A percentile compares a stretch with the other conserved stretches of the same genome.
phyloP scores from a whole-genome alignment of 1,284 basidiomycete genomes.

The Cutaneotrichosporon dermatis region DNA sequence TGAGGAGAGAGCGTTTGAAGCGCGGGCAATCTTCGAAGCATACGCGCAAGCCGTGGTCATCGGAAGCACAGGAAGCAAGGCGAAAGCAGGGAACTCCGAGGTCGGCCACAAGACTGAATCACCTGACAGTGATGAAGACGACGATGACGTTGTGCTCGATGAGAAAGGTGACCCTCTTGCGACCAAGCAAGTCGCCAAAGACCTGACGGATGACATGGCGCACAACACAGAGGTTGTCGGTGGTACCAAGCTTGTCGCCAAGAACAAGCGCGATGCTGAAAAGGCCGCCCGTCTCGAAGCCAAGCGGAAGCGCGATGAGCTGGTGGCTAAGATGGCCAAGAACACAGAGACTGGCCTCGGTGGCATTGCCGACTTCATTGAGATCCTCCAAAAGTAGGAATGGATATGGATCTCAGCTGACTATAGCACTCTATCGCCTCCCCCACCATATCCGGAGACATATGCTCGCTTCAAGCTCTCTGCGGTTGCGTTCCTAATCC shows the following conservation, averaged over 20 bases:
- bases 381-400: constrained; percentile 48
- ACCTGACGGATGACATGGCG: neutral
- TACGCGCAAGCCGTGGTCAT: constrained; percentile 42
- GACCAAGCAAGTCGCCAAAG: neutral
- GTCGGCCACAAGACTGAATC: constrained; percentile 1
- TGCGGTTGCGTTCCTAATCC: constrained; percentile 41
- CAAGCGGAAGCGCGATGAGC: constrained; percentile 48
- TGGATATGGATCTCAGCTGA: neutral
- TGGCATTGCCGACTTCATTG: constrained; percentile 46
- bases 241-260: neutral
- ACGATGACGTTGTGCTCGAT: constrained; percentile 9
- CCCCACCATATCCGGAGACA: constrained; percentile 43
- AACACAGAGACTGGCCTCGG: constrained; percentile 46
- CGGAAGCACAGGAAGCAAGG: constrained; percentile 23
- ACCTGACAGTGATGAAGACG: neutral
- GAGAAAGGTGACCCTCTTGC: constrained; percentile 5
- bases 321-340: constrained; percentile 48
- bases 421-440: constrained; percentile 47
- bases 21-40: constrained; percentile 44
- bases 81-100: constrained; percentile 30
- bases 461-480: constrained; percentile 49
- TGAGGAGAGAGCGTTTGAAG: constrained; percentile 51
- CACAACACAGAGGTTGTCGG: neutral
- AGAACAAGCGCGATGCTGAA: constrained; percentile 17
- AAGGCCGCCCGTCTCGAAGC: constrained; percentile 40